Evolutionary conservation across 2,329 filamentous ascomycete species (phyloP).

Genomic region (Pestalotiopsis sp.): DNA sequence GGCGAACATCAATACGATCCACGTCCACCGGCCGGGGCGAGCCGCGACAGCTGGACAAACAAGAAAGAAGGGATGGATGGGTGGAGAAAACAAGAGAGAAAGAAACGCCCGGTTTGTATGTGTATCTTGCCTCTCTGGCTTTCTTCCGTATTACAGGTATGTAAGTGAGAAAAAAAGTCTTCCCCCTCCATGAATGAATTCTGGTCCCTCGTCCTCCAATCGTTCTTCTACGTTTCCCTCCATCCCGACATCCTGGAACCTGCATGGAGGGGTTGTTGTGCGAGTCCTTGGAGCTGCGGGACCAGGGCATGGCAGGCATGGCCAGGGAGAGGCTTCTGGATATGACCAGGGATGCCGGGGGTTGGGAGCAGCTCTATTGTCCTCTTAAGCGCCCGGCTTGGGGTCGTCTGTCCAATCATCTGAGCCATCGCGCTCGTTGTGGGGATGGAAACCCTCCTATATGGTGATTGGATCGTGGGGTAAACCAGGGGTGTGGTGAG

Average conservation of each 20-base stretch:
- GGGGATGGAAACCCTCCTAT: neutral
- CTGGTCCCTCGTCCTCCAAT: constrained; percentile 6
- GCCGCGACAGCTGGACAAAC: no score
- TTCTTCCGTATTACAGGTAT: neutral
- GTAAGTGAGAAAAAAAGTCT: neutral
- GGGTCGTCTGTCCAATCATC: neutral
- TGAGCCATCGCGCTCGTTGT: neutral
- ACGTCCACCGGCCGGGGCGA: no score
- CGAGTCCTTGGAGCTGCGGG: neutral
- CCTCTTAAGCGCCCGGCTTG: constrained; percentile 15
- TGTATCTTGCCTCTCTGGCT: neutral
- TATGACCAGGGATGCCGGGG: constrained; percentile 9
- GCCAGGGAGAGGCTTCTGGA: constrained; percentile 5
- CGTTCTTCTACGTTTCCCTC: neutral
- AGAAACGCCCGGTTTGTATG: no score
- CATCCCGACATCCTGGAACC: constrained; percentile 28
- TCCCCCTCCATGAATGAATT: constrained; percentile 16
- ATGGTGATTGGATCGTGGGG: constrained; percentile 17
- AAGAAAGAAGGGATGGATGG: no score
- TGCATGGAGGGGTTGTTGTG: constrained; percentile 19
- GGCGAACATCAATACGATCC: no score
- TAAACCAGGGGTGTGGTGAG: neutral
- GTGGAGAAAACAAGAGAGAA: no score
- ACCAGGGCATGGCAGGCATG: neutral
- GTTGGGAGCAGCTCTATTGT: neutral